A percentile compares a stretch with the other conserved stretches of the same genome.
phyloP scores from a whole-genome alignment of 805 yeast genomes.

The Yamadazyma endophytica region DNA sequence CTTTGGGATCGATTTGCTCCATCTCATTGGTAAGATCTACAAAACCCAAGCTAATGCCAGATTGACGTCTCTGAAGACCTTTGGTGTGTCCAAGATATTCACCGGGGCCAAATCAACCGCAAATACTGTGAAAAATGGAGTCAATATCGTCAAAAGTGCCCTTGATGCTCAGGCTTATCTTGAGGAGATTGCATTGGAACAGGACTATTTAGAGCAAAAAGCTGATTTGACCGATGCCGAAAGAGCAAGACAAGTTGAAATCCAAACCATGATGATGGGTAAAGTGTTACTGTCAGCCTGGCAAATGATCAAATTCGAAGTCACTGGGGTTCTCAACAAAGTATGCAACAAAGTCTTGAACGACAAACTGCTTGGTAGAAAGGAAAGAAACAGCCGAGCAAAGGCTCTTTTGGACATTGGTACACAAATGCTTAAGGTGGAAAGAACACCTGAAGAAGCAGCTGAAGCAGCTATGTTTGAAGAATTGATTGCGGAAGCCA shows the following conservation, averaged over 20 bases:
- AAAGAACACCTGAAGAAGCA: slow-evolving; percentile 82
- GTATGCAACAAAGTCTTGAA: slow-evolving; percentile 48
- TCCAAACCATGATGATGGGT: slow-evolving; percentile 80
- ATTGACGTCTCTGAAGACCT: slow-evolving; percentile 69
- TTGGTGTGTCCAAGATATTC: slow-evolving; percentile 83
- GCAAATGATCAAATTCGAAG: slow-evolving; percentile 89
- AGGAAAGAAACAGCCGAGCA: slow-evolving; percentile 70
- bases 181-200: slow-evolving; percentile 69
- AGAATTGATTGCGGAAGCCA: slow-evolving; percentile 85
- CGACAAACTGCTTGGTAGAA: slow-evolving; percentile 59
- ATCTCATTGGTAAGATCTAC: slow-evolving; percentile 78
- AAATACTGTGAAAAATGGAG: slow-evolving; percentile 75
- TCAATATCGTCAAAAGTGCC: slow-evolving; percentile 76
- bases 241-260: slow-evolving; percentile 48
- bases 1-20: slow-evolving; percentile 86
- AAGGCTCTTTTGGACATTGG: slow-evolving; percentile 75
- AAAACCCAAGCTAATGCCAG: slow-evolving; percentile 69
- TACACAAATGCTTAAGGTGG: slow-evolving; percentile 56
- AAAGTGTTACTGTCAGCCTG: slow-evolving; percentile 91
- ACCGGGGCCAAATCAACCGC: slow-evolving; percentile 83
- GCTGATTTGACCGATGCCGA: slow-evolving; percentile 36
- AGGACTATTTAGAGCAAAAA: slow-evolving; percentile 41
- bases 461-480: slow-evolving; percentile 91
- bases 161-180: slow-evolving; percentile 76
- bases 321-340: slow-evolving; percentile 77